These are phyloP conservation scores for Uncinocarpus reesii DNA, from an alignment of 2,329 filamentous ascomycete genomes.

Conservation along the genomic window DNA sequence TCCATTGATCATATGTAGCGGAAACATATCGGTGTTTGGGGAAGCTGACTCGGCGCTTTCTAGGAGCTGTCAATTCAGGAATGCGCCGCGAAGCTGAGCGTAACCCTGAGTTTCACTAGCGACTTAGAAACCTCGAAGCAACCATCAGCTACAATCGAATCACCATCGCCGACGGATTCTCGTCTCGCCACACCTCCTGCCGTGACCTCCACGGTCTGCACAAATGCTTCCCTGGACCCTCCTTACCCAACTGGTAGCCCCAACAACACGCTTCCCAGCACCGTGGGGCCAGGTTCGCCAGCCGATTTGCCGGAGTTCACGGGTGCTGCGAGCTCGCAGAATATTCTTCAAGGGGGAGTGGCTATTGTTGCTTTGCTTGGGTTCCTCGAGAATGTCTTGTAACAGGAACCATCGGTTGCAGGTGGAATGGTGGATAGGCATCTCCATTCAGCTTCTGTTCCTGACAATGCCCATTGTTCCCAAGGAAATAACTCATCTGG, in stretches of 20 bases:
- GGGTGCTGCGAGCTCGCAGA: constrained; percentile 12
- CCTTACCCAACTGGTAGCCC: not conserved
- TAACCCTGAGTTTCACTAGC: not conserved
- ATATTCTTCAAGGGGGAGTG: constrained; percentile 9
- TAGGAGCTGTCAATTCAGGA: constrained; percentile 13
- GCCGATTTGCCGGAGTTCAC: constrained; percentile 6
- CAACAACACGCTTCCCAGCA: not conserved
- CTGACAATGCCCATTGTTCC: too few species aligned
- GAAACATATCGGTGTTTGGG: not conserved
- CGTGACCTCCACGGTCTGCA: not conserved
- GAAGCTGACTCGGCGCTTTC: not conserved
- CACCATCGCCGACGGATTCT: not conserved
- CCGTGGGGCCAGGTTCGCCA: not conserved
- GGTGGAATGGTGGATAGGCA: not conserved
- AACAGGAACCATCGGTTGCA: not conserved
- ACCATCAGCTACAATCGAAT: constrained; percentile 3
- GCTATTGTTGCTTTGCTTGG: constrained; percentile 14
- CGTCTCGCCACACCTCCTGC: not conserved
- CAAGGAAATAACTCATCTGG: too few species aligned
- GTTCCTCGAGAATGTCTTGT: constrained; percentile 8
- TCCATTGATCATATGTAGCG: not conserved
- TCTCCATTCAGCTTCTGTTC: not conserved
- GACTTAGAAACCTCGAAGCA: not conserved
- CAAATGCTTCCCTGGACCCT: not conserved
- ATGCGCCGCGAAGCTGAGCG: constrained; percentile 14